Percentiles rank a stretch among this genome's conserved stretches.
phyloP scores from a whole-genome alignment of 352 stramenopile genomes.

The Pythium rishiriense region DNA sequence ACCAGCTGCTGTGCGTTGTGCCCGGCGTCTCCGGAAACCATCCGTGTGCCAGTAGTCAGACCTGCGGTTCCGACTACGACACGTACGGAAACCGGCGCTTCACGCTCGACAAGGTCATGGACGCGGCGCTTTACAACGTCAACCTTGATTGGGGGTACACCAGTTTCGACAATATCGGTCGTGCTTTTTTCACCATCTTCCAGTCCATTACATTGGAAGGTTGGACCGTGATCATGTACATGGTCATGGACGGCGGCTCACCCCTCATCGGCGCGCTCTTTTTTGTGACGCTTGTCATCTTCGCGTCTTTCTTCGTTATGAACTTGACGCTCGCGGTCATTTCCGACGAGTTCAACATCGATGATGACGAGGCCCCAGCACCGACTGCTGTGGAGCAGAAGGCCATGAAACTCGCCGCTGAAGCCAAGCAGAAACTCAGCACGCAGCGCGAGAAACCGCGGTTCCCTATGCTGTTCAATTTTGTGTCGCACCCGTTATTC shows the following conservation, averaged over 20 bases:
- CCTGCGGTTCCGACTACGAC: constrained; percentile 74
- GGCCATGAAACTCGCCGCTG: constrained; percentile 32
- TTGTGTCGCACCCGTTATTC: constrained; percentile 68
- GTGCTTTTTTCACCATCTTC: constrained; percentile 92
- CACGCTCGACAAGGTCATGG: constrained; percentile 39
- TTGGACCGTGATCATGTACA: constrained; percentile 93
- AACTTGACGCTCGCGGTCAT: constrained; percentile 93
- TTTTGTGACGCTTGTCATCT: constrained; percentile 90
- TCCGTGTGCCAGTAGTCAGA: constrained; percentile 36
- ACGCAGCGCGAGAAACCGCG: constrained; percentile 27
- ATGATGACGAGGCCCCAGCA: constrained; percentile 26
- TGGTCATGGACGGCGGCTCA: constrained; percentile 64
- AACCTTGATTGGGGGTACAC: constrained; percentile 90
- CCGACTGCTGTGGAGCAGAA: constrained; percentile 36
- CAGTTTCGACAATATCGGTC: constrained; percentile 92
- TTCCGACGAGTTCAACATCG: constrained; percentile 87
- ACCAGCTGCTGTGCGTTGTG: constrained; percentile 73
- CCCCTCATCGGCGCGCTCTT: constrained; percentile 74
- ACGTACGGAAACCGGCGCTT: constrained; percentile 72
- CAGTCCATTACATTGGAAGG: constrained; percentile 93
- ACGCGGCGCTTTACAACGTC: constrained; percentile 52
- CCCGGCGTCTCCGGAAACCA: constrained; percentile 49
- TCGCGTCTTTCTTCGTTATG: constrained; percentile 93
- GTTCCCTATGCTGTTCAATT: constrained; percentile 44
- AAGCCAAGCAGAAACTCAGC: constrained; percentile 35